phyloP scores from a whole-genome alignment of 1,139 yeast species.

The Candida sojae region DNA sequence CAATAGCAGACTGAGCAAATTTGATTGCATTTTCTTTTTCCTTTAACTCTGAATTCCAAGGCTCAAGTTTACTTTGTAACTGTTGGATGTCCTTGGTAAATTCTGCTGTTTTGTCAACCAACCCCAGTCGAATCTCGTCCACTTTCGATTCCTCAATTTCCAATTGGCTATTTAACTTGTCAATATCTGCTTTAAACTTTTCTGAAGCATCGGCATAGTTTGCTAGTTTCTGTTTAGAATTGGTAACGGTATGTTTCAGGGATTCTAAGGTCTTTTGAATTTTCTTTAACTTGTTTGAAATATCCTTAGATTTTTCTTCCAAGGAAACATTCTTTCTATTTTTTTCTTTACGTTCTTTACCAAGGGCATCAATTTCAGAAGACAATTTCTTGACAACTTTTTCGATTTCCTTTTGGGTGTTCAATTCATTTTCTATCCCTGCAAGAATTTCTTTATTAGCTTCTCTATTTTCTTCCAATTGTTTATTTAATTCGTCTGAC shows the following conservation, averaged over 20 bases:
- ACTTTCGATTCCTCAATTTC: constrained; percentile 56
- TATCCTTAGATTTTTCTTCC: constrained; percentile 74
- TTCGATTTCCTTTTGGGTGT: constrained; percentile 31
- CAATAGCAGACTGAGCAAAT: constrained; percentile 65
- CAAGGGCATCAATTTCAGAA: constrained; percentile 26
- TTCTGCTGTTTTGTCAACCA: constrained; percentile 72
- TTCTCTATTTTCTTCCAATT: constrained; percentile 48
- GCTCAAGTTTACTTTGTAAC: constrained; percentile 70
- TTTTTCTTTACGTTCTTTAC: constrained; percentile 30
- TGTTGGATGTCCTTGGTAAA: constrained; percentile 63
- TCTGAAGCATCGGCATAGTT: constrained; percentile 45
- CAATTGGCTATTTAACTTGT: constrained; percentile 46
- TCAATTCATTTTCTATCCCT: constrained; percentile 32
- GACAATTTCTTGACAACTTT: constrained; percentile 29
- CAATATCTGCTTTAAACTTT: constrained; percentile 44
- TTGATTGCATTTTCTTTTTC: constrained; percentile 67
- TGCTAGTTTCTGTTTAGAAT: constrained; percentile 49
- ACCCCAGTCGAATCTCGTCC: constrained; percentile 61
- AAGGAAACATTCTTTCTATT: constrained; percentile 59
- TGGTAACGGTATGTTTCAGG: constrained; percentile 36
- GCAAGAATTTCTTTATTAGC: constrained; percentile 46
- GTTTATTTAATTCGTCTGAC: constrained; percentile 39
- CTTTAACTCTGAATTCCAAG: constrained; percentile 76
- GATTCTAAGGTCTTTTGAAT: constrained; percentile 50
- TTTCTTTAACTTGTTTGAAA: constrained; percentile 61